Evolutionary conservation across 352 stramenopile species (phyloP), one percentile per base, ranked within the genome.

Genomic region (Halophytophthora batemanensis): DNA sequence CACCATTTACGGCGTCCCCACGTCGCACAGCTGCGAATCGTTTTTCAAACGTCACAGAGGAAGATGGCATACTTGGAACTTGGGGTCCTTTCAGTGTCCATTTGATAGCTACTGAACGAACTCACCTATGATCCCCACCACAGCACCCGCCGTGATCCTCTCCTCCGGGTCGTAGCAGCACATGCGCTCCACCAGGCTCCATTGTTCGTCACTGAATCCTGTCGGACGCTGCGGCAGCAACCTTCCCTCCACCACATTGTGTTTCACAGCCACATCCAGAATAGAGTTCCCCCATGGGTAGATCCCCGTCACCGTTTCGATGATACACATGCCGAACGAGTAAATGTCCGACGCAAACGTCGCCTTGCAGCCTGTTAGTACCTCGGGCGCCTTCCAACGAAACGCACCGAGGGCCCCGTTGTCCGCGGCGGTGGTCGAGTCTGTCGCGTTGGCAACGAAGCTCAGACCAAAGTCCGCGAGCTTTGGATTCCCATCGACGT

Each of bases 391-490:
- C n/a, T n/a, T n/a, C n/a, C 53, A 69, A 17, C 33, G 37, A 21
- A 59, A 38, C 37, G 41, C 40, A 2, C 43, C 59, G 18, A 55
- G 18, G 3, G 34, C 41, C 1, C 28, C 39, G 18, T n/a, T 15
- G 17, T 42, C 13, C 6, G 2, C 35, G n/a, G 7, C n/a, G n/a
- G n/a, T 22, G 18, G 6, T 23, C 22, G 29, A 28, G n/a, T 52
- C 23, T 17, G 25, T 17, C 15, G 31, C 13, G 35, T 47, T 17
- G 15, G 31, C 19, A 15, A 57, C 28, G 2, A 44, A 35, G 18
- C 47, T 56, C 33, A 64, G 21, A 3, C 64, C 49, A 50, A 60
- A 59, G 34, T 66, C 64, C 4, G 56, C 54, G n/a, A 73, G 46
- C 23, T 67, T 69, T 3, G 60, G 29, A 8, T 43, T 33, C 59